Percentiles rank a stretch among this genome's conserved stretches.
Evolutionary conservation across 306 rosid genomes (phyloP).

Genomic region (Citrullus mucosospermus): DNA sequence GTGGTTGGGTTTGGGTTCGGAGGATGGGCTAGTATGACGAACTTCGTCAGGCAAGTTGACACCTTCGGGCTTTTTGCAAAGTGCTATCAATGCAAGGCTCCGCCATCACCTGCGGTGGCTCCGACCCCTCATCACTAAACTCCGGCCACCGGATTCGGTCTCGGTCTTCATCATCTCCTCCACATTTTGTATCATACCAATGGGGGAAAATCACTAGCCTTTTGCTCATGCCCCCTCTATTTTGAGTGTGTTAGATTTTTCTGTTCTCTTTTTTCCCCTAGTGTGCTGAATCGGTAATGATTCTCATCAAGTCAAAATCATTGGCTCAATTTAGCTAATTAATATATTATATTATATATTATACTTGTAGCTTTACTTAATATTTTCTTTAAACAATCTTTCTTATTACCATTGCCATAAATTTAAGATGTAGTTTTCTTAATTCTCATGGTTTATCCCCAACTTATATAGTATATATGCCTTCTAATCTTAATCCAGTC

Average conservation of each 20-base stretch:
- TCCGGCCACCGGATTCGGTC: background rate
- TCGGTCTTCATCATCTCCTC: background rate
- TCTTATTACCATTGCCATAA: background rate
- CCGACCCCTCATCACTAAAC: slow-evolving; percentile 27
- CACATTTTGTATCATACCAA: slow-evolving; percentile 44
- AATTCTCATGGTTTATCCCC: background rate
- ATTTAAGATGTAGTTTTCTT: background rate
- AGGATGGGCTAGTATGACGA: slow-evolving; percentile 95
- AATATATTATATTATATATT: background rate
- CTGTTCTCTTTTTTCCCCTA: slow-evolving; percentile 2
- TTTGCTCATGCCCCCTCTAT: background rate
- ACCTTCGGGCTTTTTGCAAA: slow-evolving; percentile 88
- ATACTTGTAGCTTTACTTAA: background rate
- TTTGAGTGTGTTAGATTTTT: slow-evolving; percentile 20
- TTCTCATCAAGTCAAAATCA: slow-evolving; percentile 5
- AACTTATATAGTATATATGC: background rate
- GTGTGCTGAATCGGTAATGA: slow-evolving; percentile 57
- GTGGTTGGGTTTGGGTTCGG: slow-evolving; percentile 95
- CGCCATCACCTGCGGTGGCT: slow-evolving; percentile 8
- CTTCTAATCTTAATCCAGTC: background rate
- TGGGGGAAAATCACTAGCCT: background rate
- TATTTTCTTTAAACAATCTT: background rate
- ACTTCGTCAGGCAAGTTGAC: slow-evolving; percentile 67
- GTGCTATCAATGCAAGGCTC: slow-evolving; percentile 94
- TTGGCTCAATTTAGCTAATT: slow-evolving; percentile 3